Evolutionary conservation across 352 stramenopile species (phyloP), one percentile per base, ranked within the genome.

Genomic region (Thraustotheca clavata): DNA sequence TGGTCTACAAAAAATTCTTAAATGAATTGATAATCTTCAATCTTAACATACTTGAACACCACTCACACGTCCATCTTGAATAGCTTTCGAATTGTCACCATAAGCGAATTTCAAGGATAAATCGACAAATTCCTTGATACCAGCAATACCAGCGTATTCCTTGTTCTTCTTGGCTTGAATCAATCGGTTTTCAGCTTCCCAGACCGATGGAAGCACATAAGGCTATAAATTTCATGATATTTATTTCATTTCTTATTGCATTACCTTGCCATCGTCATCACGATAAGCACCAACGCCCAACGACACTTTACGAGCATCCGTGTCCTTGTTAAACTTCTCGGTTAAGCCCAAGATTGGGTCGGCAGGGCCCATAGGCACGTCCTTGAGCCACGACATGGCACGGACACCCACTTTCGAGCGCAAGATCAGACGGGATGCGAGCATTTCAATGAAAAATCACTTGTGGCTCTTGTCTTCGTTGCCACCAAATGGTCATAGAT

Each of bases 211-310:
- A 38, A 99, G 78, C 66, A 99, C 91, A 70, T 93, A 98, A 60
- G 96, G 96, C 79, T 95, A 89, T 8, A 11, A 65, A 1, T 24
- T 24, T 11, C 11, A 27, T 18, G 20, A 27, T 22, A 32, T 24
- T 35, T 16, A 32, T 2, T 38, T 34, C 24, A 54, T 26, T 24
- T 49, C 32, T 47, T 18, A 16, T n/a, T 6, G 11, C 32, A n/a
- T 20, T 67, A 84, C 76, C 73, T 96, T 95, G 69, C 83, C 83
- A 46, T 93, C 79, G 68, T 97, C 88, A 67, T 97, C 92, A 69
- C 97, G 88, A 80, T 99, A 99, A 6, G 97, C 97, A 63, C 97
- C 97, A n/a, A 99, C 97, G 49, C 97, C 97, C 26, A 99, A 76
- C 82, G 90, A 96, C 4, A 99, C 89, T 79, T 99, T 99, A 49